phyloP scores from a whole-genome alignment of 179 eudicot genomes.

The Actinidia chinensis region DNA sequence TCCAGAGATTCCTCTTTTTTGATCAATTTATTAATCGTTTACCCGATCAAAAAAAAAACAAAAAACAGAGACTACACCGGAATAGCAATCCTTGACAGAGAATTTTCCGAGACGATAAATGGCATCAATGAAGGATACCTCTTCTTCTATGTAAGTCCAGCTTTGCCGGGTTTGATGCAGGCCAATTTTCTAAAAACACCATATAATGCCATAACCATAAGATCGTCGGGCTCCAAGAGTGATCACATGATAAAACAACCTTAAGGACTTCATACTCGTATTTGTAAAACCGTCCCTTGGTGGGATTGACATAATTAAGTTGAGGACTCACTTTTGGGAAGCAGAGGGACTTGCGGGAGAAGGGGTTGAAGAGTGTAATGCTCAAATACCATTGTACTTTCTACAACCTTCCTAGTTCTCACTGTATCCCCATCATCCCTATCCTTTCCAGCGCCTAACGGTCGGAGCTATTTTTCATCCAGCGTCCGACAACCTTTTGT shows the following conservation, averaged over 20 bases:
- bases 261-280: not conserved
- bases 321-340: not conserved
- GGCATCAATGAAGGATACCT: not conserved
- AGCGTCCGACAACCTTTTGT: too few relatives aligned
- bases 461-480: too few relatives aligned
- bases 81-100: not conserved
- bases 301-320: not conserved
- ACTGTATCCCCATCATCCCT: too few relatives aligned
- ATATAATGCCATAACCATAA: not conserved
- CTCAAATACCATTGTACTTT: too few relatives aligned
- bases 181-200: not conserved
- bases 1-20: too few relatives aligned
- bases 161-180: not conserved
- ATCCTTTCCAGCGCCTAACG: too few relatives aligned
- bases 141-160: not conserved
- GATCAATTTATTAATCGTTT: too few relatives aligned
- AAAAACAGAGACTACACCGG: not conserved
- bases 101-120: not conserved
- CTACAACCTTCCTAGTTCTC: too few relatives aligned
- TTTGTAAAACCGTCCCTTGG: not conserved
- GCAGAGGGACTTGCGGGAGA: not conserved
- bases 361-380: not conserved
- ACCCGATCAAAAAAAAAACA: too few relatives aligned
- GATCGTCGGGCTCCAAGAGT: not conserved
- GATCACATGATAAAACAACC: not conserved